Evolutionary conservation across 768 basidiomycete species (phyloP).

Genomic region (Boletus rufocinnamomeus): DNA sequence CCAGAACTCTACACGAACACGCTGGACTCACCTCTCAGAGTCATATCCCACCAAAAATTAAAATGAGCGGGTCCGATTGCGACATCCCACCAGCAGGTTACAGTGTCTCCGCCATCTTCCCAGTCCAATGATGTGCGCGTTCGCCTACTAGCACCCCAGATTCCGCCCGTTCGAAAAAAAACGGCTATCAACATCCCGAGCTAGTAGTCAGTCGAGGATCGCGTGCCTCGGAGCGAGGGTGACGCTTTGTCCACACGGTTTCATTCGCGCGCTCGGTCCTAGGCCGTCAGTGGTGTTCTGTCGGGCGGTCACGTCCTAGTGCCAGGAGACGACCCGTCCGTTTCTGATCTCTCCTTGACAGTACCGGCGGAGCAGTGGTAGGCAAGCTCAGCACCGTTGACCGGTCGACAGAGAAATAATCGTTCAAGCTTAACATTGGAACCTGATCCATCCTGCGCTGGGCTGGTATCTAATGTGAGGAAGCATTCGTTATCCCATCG

Average conservation of each 20-base stretch:
- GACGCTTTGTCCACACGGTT: slow-evolving; percentile 12
- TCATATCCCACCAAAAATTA: background rate
- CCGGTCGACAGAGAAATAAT: background rate
- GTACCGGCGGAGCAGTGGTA: no score
- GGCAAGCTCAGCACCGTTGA: background rate
- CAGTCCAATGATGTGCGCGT: slow-evolving; percentile 11
- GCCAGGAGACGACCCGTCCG: background rate
- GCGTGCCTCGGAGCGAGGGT: background rate
- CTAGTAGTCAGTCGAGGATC: background rate
- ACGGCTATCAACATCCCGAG: background rate
- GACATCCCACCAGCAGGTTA: background rate
- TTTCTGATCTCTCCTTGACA: background rate
- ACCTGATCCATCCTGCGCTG: background rate
- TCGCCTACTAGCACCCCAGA: slow-evolving; percentile 25
- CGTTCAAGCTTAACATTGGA: background rate
- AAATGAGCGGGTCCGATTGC: background rate
- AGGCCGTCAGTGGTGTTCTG: background rate
- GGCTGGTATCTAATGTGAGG: background rate
- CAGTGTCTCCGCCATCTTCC: background rate
- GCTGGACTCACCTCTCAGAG: background rate
- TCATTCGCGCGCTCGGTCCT: background rate
- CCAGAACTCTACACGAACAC: no score
- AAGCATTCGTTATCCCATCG: background rate
- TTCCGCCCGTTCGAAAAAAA: background rate
- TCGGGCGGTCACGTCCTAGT: background rate